Percentiles rank a stretch among this genome's conserved stretches.
Conservation (phyloP, 805 yeast genomes). For the Metschnikowia hibisci region DNA sequence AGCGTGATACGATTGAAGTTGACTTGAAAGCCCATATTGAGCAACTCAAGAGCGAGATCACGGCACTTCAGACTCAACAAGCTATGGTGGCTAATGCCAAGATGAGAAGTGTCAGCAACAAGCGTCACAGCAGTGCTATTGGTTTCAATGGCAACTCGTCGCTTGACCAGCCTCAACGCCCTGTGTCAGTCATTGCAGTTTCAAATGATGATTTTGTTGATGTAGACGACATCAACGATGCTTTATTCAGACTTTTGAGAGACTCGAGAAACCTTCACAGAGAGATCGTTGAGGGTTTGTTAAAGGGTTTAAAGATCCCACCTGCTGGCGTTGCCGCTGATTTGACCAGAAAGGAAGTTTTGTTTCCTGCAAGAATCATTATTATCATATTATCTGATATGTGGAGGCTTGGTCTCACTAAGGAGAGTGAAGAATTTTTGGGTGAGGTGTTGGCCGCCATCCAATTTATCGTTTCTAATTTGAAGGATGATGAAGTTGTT, state of each 20-base stretch:
- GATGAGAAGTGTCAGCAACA: conserved; percentile 31
- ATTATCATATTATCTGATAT: conserved; percentile 89
- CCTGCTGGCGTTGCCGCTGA: conserved; percentile 80
- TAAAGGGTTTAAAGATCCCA: conserved; percentile 83
- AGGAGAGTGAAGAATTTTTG: conserved; percentile 84
- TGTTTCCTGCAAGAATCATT: conserved; percentile 93
- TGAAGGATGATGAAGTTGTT: conserved; percentile 82
- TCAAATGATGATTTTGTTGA: conserved; percentile 50
- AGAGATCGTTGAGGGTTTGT: conserved; percentile 82
- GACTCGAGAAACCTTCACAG: conserved; percentile 69
- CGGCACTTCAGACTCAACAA: conserved; percentile 39
- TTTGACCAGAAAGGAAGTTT: conserved; percentile 80
- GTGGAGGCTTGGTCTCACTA: conserved; percentile 96
- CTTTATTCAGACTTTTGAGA: conserved; percentile 64
- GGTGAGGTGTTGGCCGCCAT: conserved; percentile 86
- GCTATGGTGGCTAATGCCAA: conserved; percentile 33
- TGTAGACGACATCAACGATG: conserved; percentile 69
- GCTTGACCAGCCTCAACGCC: conserved; percentile 45
- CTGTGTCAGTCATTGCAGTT: conserved; percentile 60
- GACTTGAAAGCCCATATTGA: conserved; percentile 62
- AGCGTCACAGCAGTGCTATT: conserved; percentile 39
- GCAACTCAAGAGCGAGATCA: conserved; percentile 49
- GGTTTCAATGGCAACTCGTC: conserved; percentile 32
- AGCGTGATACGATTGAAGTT: conserved; percentile 59
- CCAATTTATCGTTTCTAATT: conserved; percentile 74